Conservation (phyloP, 2,329 filamentous ascomycete species). For the Fusarium sp. region DNA sequence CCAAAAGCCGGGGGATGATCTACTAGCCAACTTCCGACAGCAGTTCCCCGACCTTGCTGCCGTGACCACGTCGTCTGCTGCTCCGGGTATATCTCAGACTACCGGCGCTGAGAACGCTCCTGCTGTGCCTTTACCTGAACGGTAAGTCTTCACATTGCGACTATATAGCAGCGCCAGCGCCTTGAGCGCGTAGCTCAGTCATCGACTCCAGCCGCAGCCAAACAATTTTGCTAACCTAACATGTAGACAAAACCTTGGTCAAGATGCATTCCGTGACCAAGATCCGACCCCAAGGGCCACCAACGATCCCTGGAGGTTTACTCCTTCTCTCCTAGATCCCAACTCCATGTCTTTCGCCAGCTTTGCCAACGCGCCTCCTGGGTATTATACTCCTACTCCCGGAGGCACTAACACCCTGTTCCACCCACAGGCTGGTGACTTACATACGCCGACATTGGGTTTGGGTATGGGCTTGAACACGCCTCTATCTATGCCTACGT, state of each 20-base stretch:
- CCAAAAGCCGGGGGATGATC: constrained; percentile 86
- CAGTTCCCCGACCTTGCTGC: constrained; percentile 80
- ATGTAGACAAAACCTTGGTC: constrained; percentile 42
- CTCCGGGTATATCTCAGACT: constrained; percentile 53
- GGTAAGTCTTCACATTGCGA: constrained; percentile 41
- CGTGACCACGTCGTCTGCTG: constrained; percentile 60
- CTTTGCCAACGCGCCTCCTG: constrained; percentile 82
- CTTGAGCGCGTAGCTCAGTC: neutral
- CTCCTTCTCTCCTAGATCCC: constrained; percentile 87
- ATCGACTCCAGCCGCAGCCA: neutral
- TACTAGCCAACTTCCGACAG: constrained; percentile 86
- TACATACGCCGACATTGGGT: constrained; percentile 83
- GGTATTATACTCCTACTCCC: constrained; percentile 90
- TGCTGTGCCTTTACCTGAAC: constrained; percentile 43
- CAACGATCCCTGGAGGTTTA: constrained; percentile 87
- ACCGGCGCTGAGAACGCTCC: constrained; percentile 48
- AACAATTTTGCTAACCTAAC: constrained; percentile 26
- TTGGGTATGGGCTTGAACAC: constrained; percentile 83
- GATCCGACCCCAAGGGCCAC: constrained; percentile 85
- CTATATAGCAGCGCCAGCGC: neutral
- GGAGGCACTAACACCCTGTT: constrained; percentile 84
- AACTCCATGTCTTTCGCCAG: constrained; percentile 83
- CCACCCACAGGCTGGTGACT: constrained; percentile 84
- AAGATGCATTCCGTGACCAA: constrained; percentile 69
- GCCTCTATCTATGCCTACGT: constrained; percentile 81